phyloP scores from a whole-genome alignment of 371 early-diverging fungal species.

The Batrachochytrium dendrobatidis region DNA sequence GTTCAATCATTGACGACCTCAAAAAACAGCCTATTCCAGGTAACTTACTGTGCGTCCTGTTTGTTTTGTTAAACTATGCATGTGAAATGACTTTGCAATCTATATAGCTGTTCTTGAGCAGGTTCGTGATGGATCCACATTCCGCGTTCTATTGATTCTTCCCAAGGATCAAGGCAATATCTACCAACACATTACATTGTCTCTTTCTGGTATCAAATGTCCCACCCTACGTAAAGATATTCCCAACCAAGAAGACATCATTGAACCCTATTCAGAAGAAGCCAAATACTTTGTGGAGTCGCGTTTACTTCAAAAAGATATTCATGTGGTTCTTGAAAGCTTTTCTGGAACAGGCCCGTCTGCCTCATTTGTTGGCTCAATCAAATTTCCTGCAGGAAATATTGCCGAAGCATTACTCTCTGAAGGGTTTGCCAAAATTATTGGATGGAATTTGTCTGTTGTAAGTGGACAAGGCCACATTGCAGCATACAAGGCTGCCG shows the following conservation, averaged over 20 bases:
- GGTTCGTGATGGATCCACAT: conserved; percentile 86
- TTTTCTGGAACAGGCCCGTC: conserved; percentile 31
- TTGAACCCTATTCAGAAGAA: conserved; percentile 89
- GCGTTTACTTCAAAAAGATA: conserved; percentile 83
- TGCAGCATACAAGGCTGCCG: conserved; percentile 65
- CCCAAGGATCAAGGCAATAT: conserved; percentile 40
- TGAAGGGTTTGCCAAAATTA: conserved; percentile 79
- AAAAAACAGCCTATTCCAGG: conserved; percentile 75
- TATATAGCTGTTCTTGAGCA: conserved; percentile 76
- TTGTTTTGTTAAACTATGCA: background rate
- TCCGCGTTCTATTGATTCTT: conserved; percentile 64
- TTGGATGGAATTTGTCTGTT: conserved; percentile 77
- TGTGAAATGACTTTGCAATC: background rate
- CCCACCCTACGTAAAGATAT: conserved; percentile 73
- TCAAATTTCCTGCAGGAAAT: conserved; percentile 82
- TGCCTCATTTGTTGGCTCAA: conserved; percentile 64
- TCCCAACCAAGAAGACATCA: conserved; percentile 58
- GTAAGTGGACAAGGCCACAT: conserved; percentile 58
- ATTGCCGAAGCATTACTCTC: conserved; percentile 82
- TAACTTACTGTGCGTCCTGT: conserved; percentile 24
- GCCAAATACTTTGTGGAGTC: conserved; percentile 86
- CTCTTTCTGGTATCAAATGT: conserved; percentile 81
- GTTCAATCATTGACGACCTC: conserved; percentile 67
- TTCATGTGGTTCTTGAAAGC: conserved; percentile 72
- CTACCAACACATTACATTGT: conserved; percentile 67